phyloP scores from a whole-genome alignment of 2,329 filamentous ascomycete species.

The Rhynchosporium agropyri region DNA sequence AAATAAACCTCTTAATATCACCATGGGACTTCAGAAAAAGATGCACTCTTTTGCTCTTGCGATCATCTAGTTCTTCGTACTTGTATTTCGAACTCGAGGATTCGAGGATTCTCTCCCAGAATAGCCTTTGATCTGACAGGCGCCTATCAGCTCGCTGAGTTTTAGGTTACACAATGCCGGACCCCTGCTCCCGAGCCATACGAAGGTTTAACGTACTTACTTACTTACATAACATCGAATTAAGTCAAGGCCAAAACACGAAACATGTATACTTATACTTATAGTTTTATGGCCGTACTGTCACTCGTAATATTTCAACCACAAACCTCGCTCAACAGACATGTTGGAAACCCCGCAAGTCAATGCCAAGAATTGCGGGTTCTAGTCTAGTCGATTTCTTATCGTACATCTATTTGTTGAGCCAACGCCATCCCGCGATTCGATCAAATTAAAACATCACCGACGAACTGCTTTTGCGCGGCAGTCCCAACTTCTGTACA shows the following conservation, averaged over 20 bases:
- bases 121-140: neutral
- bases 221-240: neutral
- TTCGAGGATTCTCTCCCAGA: neutral
- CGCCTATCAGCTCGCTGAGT: slow-evolving; percentile 2
- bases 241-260: neutral
- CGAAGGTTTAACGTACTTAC: neutral
- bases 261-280: too few species aligned
- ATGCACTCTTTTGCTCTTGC: too few species aligned
- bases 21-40: too few species aligned
- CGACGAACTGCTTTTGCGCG: slow-evolving; percentile 25
- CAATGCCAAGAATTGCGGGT: slow-evolving; percentile 6
- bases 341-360: neutral
- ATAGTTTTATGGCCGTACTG: too few species aligned
- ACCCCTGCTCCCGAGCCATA: neutral
- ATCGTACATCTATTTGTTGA: slow-evolving; percentile 18
- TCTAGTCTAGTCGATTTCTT: slow-evolving; percentile 18
- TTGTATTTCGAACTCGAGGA: neutral
- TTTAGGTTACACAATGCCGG: slow-evolving; percentile 5
- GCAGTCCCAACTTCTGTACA: slow-evolving; percentile 20
- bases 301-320: too few species aligned
- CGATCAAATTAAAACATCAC: slow-evolving; percentile 22
- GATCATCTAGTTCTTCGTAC: too few species aligned
- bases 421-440: neutral
- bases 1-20: too few species aligned
- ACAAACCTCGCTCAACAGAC: too few species aligned